Base-by-base conservation (phyloP, 805 yeast species). In the Cyberlindnera subsufficiens region DNA sequence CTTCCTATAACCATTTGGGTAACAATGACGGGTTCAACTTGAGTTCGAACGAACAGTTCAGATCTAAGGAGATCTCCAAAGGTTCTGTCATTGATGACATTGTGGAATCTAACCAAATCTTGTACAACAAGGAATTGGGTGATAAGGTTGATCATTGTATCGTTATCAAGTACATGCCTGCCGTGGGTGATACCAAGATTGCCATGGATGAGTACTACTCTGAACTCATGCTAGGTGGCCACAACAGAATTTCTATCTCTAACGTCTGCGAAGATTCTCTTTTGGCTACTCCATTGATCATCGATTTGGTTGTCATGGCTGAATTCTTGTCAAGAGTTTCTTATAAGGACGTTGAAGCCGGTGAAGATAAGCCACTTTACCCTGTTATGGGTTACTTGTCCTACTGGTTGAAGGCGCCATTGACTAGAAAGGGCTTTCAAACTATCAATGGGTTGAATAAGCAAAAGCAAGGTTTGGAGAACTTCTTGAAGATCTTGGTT, bases 201-300 rank as follows among this genome's bases (percentile, higher is more conserved):
- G 98, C 98, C 41, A 91, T 90, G 97, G 98, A 90, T 66, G 97
- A 91, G 70, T 90, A 90, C 71, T 88, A 91, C 71, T 84, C 95
- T 43, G 97, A 90, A 68, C 80, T 90, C 61, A 91, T 90, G 97
- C 76, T 90, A 56, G 98, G 98, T 48, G 98, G 98, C 36, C 96
- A 90, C 70, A 91, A 90, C 72, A 84, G 93, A 62, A 85, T 90
- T 53, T 81, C 95, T 38, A 84, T 91, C 60, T 96, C 90, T 69
- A 90, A 91, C 63, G 96, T 91, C 34, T 90, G 98, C 67, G 98
- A 90, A 68, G 98, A 90, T 65, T 89, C 96, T 3, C 72, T 90
- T 57, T 75, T 90, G 63, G 98, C 98, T 16, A 86, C 96, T 20
- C 97, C 98, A 39, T 75, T 90, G 64, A 91, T 90, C 64, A 84